A percentile compares a stretch with the other conserved stretches of the same genome.
These are phyloP conservation scores for Globisporangium acanthophoron DNA, from an alignment of 352 stramenopile genomes.

Conservation along the genomic window DNA sequence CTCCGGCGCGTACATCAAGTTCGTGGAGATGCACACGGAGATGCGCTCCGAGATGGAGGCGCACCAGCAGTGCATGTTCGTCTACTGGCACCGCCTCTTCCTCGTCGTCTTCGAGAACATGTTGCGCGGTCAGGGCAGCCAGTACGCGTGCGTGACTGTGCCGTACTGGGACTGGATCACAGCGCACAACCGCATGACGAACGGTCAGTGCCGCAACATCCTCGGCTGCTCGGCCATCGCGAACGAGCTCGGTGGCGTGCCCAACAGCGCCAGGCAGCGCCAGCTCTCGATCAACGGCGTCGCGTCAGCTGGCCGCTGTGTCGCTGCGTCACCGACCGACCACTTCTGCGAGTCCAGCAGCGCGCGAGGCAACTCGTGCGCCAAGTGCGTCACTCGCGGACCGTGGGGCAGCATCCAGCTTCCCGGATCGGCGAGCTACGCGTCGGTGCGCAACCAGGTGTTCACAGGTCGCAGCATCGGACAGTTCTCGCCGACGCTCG, in stretches of 20 bases:
- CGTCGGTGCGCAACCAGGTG: constrained; percentile 36
- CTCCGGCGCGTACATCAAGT: constrained; percentile 30
- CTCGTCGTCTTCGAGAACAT: constrained; percentile 79
- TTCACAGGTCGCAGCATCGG: constrained; percentile 48
- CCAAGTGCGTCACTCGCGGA: constrained; percentile 30
- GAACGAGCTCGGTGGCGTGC: constrained; percentile 29
- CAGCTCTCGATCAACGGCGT: constrained; percentile 27
- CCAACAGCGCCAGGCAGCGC: constrained; percentile 8
- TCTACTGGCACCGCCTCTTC: constrained; percentile 75
- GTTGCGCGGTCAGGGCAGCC: constrained; percentile 42
- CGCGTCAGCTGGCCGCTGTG: constrained; percentile 25
- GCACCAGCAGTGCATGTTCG: constrained; percentile 69
- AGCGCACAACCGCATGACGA: constrained; percentile 29
- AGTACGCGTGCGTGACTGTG: constrained; percentile 67
- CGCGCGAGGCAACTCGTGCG: constrained; percentile 18
- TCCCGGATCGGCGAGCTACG: constrained; percentile 24
- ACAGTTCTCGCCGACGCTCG: constrained; percentile 41
- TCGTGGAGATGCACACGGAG: constrained; percentile 60
- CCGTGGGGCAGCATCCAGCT: constrained; percentile 15
- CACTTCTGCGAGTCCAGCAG: constrained; percentile 43
- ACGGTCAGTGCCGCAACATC: constrained; percentile 36
- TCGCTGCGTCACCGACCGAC: constrained; percentile 21
- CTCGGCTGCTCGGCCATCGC: constrained; percentile 32
- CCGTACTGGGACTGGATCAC: constrained; percentile 79
- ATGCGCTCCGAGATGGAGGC: constrained; percentile 44